Percentiles rank a stretch among this genome's conserved stretches.
These are phyloP conservation scores for Biscogniauxia sp. DNA, from an alignment of 2,329 filamentous ascomycete genomes.

Conservation along the genomic window DNA sequence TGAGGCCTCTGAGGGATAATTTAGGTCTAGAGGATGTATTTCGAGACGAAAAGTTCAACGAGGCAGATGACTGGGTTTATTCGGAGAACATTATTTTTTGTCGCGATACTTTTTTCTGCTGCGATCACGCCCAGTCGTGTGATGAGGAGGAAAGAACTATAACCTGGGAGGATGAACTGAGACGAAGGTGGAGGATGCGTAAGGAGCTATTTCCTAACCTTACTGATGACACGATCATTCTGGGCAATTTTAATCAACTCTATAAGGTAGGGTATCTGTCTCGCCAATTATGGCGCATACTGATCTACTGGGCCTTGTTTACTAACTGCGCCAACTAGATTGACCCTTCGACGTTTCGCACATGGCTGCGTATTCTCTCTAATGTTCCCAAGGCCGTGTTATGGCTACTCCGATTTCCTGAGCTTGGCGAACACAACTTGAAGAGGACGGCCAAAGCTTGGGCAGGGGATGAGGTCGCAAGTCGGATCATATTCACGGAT, in stretches of 20 bases:
- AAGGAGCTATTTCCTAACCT: constrained; percentile 86
- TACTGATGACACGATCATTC: constrained; percentile 79
- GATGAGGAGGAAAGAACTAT: constrained; percentile 65
- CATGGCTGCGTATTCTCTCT: constrained; percentile 88
- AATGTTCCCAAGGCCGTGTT: constrained; percentile 83
- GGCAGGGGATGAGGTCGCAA: constrained; percentile 82
- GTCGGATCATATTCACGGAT: constrained; percentile 89
- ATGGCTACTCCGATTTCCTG: constrained; percentile 96
- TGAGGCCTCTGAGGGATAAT: constrained; percentile 77
- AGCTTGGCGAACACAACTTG: constrained; percentile 84
- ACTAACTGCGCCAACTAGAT: constrained; percentile 57
- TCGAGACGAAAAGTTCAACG: constrained; percentile 62
- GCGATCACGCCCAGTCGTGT: constrained; percentile 90
- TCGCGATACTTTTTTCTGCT: constrained; percentile 95
- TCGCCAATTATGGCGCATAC: background rate
- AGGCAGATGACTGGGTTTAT: constrained; percentile 84
- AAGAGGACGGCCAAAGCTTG: constrained; percentile 75
- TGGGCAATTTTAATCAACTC: constrained; percentile 97
- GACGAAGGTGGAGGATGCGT: constrained; percentile 84
- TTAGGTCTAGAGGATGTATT: constrained; percentile 70
- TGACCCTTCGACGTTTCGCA: constrained; percentile 92
- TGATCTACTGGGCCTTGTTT: background rate
- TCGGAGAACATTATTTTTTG: constrained; percentile 96
- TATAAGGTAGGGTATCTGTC: constrained; percentile 70
- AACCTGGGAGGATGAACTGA: constrained; percentile 82